phyloP scores from a whole-genome alignment of 1,284 basidiomycete genomes.

The Coniferiporia sulphurascens region DNA sequence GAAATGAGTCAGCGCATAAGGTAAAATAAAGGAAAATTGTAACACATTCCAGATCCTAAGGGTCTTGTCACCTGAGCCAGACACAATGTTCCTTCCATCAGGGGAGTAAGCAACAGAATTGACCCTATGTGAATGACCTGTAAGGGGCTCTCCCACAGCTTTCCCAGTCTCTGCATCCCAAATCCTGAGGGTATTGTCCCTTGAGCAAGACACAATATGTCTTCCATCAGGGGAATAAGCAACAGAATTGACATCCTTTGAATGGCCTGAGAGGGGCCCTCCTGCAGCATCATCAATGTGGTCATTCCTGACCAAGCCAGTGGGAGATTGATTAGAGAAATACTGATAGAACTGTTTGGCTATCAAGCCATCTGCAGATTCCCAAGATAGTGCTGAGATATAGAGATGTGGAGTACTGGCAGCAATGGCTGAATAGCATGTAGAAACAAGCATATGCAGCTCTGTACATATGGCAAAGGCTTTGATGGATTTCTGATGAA shows the following conservation, averaged over 20 bases:
- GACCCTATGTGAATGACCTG: no score
- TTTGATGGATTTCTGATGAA: not conserved
- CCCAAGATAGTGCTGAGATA: not conserved
- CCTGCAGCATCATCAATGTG: not conserved
- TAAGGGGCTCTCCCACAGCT: no score
- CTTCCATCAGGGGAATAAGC: not conserved
- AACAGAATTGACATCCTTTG: not conserved
- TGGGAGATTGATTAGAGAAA: not conserved
- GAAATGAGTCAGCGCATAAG: no score
- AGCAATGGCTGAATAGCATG: not conserved
- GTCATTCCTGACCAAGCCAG: not conserved
- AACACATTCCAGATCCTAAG: no score
- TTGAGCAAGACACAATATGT: no score
- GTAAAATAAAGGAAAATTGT: no score
- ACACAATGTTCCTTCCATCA: no score
- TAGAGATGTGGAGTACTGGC: not conserved
- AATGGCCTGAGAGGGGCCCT: no score
- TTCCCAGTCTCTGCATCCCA: no score
- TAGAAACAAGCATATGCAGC: not conserved
- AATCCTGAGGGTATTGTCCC: no score
- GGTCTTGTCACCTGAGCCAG: no score
- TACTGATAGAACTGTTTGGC: not conserved
- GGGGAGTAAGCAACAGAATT: no score
- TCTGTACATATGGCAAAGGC: not conserved
- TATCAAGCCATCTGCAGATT: not conserved